phyloP scores from a whole-genome alignment of 306 rosid genomes.

The Cucumis cinereus region DNA sequence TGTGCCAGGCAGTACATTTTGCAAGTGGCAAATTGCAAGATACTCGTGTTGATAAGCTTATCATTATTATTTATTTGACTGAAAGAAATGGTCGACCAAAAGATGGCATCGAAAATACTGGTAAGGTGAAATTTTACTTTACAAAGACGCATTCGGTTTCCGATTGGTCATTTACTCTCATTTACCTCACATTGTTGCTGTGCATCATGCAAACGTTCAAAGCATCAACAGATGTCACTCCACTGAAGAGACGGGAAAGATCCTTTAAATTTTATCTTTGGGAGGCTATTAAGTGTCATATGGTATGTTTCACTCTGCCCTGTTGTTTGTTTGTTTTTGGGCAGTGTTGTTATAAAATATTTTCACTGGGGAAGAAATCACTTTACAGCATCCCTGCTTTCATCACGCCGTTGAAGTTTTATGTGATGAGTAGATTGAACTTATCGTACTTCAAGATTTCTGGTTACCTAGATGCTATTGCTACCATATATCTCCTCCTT shows the following conservation, averaged over 20 bases:
- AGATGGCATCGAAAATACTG: constrained; percentile 20
- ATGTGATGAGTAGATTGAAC: background rate
- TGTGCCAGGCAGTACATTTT: constrained; percentile 46
- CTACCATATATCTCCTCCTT: background rate
- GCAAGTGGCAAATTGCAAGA: constrained; percentile 24
- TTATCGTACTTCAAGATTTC: background rate
- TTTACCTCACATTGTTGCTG: constrained; percentile 7
- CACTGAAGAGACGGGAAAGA: constrained; percentile 54
- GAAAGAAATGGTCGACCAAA: constrained; percentile 14
- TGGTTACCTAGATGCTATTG: background rate
- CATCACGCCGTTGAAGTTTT: background rate
- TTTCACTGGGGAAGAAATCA: background rate
- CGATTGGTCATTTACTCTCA: background rate
- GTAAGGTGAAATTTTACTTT: constrained; percentile 20
- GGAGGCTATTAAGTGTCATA: constrained; percentile 38
- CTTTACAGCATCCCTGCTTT: background rate
- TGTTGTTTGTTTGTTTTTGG: background rate
- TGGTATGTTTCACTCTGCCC: constrained; percentile 30
- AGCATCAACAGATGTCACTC: constrained; percentile 32
- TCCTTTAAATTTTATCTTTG: constrained; percentile 40
- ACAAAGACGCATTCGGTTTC: background rate
- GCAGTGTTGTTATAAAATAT: background rate
- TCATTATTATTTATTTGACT: constrained; percentile 23
- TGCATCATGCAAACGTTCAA: constrained; percentile 35
- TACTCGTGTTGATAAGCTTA: constrained; percentile 31